Evolutionary conservation across 2,329 filamentous ascomycete genomes (phyloP), one percentile per base, ranked within the genome.

Genomic region (Penicillium sp.): DNA sequence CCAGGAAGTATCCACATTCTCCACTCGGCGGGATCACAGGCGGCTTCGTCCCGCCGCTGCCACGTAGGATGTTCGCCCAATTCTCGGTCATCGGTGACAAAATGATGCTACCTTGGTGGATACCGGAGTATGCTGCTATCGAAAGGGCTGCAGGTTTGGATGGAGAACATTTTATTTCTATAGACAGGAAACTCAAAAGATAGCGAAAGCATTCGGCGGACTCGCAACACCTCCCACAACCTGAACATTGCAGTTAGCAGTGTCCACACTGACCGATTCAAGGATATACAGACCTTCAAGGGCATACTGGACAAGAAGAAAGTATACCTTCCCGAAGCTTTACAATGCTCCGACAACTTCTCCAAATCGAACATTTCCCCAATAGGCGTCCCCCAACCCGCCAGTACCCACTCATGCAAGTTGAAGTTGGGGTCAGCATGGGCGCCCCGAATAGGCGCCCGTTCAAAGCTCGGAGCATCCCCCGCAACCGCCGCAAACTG

Each of bases 341-440:
- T 64, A 38, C 70, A 72, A 32, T 66, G 58, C 53, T 54, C 52
- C 6, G 70, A 68, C n/a, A 73, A 50, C 32, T 63, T 62, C 50
- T 73, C 69, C 40, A 73, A 46, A 58, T 73, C 67, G 52, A 70
- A 67, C 66, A 72, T 66, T 52, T 73, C 70, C 5, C 70, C 70
- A 47, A 73, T 66, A 3, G 70, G 69, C 7, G 63, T 64, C 10
- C 67, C 67, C 67, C 65, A 70, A 32, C 65, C 62, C 1, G 68
- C 65, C 24, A 71, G 52, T 14, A 70, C 58, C 59, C 66, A 71
- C 36, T 71, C 66, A 51, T 71, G 68, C 24, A 71, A 52, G 43
- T 65, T 66, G 42, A 60, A 68, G 16, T 63, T 55, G 4, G 56
- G 56, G 36, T 66, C 57, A 8, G 59, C 58, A 52, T 66, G 65